These are phyloP conservation scores for Logfia minima DNA, from an alignment of 129 eudicot genomes.

Conservation along the genomic window DNA sequence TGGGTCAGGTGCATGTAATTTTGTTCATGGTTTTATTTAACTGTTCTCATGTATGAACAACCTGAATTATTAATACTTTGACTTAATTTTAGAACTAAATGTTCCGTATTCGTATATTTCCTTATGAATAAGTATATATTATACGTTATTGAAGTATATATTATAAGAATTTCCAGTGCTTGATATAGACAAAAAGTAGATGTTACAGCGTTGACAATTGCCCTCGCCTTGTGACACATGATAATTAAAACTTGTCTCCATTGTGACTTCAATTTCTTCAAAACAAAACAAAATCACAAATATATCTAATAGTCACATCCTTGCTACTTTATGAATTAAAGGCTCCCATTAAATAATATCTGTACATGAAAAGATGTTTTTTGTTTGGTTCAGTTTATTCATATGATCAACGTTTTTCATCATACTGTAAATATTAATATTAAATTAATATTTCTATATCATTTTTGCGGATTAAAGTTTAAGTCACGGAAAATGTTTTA, in stretches of 20 bases:
- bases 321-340: slow-evolving; percentile 15
- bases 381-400: slow-evolving; percentile 11
- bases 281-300: slow-evolving; percentile 13
- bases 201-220: slow-evolving; percentile 19
- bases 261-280: slow-evolving; percentile 8
- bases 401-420: background rate
- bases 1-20: no score
- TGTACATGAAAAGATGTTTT: slow-evolving; percentile 22
- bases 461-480: background rate
- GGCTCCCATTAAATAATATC: background rate
- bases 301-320: slow-evolving; percentile 25
- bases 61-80: no score
- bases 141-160: background rate
- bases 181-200: slow-evolving; percentile 19
- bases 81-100: background rate
- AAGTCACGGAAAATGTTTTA: no score
- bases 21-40: no score
- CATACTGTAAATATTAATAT: background rate
- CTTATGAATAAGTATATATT: background rate
- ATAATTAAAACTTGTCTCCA: background rate
- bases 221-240: background rate
- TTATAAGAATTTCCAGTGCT: background rate
- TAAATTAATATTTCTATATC: background rate
- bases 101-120: background rate
- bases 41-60: no score